Evolutionary conservation across 768 basidiomycete genomes (phyloP), one percentile per base, ranked within the genome.

Genomic region (Termitomyces sp.): DNA sequence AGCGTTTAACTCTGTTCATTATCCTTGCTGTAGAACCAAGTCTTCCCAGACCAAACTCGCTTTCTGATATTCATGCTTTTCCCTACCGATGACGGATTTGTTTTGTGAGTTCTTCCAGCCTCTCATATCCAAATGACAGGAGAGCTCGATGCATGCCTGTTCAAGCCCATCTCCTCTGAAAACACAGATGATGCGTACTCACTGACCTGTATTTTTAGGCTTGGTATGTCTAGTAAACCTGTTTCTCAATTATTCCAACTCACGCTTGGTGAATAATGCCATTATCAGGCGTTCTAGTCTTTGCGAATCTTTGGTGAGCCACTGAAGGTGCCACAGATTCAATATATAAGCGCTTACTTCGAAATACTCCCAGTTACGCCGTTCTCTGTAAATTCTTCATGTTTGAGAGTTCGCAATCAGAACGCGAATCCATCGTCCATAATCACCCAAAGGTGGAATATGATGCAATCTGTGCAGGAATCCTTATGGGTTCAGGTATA

Each of bases 261-360:
- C 24, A 16, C 5, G 24, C n/a, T 56, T 14, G 3, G 18, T 24
- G 11, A n/a, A 46, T 32, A 26, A 48, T 48, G 18, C 14, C 26
- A n/a, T 46, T 41, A 9, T 53, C 43, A 60, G 55, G 28, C 32
- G 46, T 54, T 13, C 30, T 61, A 20, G 36, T 51, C 26, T 36
- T 66, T 24, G 46, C 57, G 35, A 66, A 64, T 46, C 20, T 66
- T 22, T 57, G 54, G 65, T 60, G 28, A 58, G 65, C 44, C 18
- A 6, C 5, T 41, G 14, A 22, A 38, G 11, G 20, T 20, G n/a
- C 11, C 3, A 11, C n/a, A 18, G 41, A 8, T 30, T 22, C 18
- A 8, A 26, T 24, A 11, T 16, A 56, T 22, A 40, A 8, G 44
- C 54, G 20, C 24, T 28, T 32, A 22, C 8, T 30, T 14, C 9